These are phyloP conservation scores for Fusarium clavum DNA, from an alignment of 2,329 filamentous ascomycete species.

Conservation along the genomic window DNA sequence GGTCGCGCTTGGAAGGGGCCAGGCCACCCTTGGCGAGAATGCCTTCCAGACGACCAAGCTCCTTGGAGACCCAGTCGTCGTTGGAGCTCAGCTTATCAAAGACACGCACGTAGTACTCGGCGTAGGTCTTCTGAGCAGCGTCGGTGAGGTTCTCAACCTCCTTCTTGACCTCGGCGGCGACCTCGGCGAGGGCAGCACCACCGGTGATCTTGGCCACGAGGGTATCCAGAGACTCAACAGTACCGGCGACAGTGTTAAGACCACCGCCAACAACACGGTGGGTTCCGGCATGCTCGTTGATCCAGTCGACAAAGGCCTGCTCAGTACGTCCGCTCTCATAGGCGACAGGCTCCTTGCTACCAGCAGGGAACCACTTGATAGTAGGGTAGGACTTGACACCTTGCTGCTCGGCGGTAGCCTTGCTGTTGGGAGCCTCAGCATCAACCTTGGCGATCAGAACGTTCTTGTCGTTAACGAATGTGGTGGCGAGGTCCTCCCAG, in stretches of 20 bases:
- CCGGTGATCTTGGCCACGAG: constrained; percentile 80
- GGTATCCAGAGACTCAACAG: constrained; percentile 80
- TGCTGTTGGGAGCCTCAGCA: constrained; percentile 87
- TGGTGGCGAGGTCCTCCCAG: constrained; percentile 87
- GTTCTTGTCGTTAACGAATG: constrained; percentile 80
- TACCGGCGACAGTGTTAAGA: constrained; percentile 83
- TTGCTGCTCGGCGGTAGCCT: constrained; percentile 79
- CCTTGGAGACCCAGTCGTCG: constrained; percentile 84
- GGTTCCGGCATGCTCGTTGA: constrained; percentile 91
- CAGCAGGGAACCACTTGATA: constrained; percentile 96
- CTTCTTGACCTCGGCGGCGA: constrained; percentile 78
- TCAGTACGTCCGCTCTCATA: constrained; percentile 85
- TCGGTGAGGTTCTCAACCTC: constrained; percentile 74
- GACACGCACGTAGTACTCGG: constrained; percentile 93
- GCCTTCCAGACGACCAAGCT: constrained; percentile 81
- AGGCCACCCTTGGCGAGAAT: constrained; percentile 89
- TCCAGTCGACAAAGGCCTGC: constrained; percentile 78
- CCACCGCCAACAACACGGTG: constrained; percentile 85
- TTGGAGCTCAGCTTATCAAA: constrained; percentile 86
- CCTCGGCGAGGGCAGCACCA: constrained; percentile 70
- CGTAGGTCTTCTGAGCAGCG: constrained; percentile 76
- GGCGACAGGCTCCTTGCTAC: constrained; percentile 74
- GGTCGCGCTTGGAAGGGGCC: constrained; percentile 86
- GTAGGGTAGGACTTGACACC: constrained; percentile 91
- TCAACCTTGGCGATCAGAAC: constrained; percentile 96